A percentile compares a stretch with the other conserved stretches of the same genome.
Conservation (phyloP, 495 filamentous ascomycete species). For the Chaetomidium leptoderma region DNA sequence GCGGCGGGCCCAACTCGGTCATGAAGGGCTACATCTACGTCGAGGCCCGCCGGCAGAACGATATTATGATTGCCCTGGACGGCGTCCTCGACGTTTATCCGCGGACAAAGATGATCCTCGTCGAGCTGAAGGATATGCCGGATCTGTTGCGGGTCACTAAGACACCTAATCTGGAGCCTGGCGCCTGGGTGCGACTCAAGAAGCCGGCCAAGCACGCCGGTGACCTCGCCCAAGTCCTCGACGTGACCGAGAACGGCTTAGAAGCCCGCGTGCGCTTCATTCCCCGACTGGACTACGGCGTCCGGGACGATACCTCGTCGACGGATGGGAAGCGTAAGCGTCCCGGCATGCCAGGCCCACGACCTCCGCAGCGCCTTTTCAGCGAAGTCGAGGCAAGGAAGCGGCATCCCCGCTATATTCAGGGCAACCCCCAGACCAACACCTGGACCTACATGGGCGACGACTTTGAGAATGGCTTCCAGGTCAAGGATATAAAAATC, state of each 20-base stretch:
- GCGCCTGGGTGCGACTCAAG: slow-evolving; percentile 86
- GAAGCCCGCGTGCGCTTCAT: slow-evolving; percentile 83
- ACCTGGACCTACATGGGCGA: slow-evolving; percentile 80
- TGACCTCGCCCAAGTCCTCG: slow-evolving; percentile 89
- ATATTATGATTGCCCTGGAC: slow-evolving; percentile 75
- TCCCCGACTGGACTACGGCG: slow-evolving; percentile 86
- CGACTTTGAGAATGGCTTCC: slow-evolving; percentile 86
- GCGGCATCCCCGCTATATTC: slow-evolving; percentile 69
- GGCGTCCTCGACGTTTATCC: slow-evolving; percentile 79
- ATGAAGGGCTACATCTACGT: slow-evolving; percentile 96
- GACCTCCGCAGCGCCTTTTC: slow-evolving; percentile 90
- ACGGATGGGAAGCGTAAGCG: slow-evolving; percentile 76
- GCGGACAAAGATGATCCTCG: slow-evolving; percentile 71
- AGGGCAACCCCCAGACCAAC: slow-evolving; percentile 58
- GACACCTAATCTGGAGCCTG: slow-evolving; percentile 77
- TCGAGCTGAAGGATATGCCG: slow-evolving; percentile 97
- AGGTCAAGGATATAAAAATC: slow-evolving; percentile 90
- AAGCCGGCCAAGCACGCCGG: slow-evolving; percentile 74
- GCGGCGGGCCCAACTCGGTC: slow-evolving; percentile 60
- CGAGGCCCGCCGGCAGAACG: slow-evolving; percentile 79
- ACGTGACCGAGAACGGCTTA: slow-evolving; percentile 87
- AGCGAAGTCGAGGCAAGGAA: slow-evolving; percentile 91
- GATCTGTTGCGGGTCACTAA: slow-evolving; percentile 88
- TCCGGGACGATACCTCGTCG: slow-evolving; percentile 62
- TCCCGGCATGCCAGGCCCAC: slow-evolving; percentile 50